Evolutionary conservation across 176 grass and related monocot species (phyloP).

Genomic region (Eragrostis curvula): DNA sequence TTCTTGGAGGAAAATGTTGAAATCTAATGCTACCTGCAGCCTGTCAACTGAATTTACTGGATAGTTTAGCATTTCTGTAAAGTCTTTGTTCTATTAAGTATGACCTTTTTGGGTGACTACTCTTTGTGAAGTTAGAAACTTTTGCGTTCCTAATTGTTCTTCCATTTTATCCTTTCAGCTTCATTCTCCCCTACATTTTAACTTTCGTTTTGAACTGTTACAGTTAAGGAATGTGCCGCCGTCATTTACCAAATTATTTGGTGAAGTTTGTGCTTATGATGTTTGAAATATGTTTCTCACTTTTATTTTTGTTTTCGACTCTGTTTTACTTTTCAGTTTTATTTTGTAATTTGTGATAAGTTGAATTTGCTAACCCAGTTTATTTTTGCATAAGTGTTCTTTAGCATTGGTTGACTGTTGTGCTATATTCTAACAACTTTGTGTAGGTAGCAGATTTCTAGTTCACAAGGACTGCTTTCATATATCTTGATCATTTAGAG

Average conservation of each 20-base stretch:
- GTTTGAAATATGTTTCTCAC: background rate
- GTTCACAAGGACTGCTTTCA: background rate
- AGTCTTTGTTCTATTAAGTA: background rate
- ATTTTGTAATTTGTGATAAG: constrained; percentile 8
- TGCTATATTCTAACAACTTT: constrained; percentile 3
- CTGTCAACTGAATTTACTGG: background rate
- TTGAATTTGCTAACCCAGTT: background rate
- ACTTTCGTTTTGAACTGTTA: background rate
- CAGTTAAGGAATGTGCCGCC: background rate
- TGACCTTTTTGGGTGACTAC: background rate
- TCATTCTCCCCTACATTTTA: background rate
- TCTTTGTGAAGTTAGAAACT: background rate
- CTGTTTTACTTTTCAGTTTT: constrained; percentile 2
- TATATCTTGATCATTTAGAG: constrained; percentile 16
- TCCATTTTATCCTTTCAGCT: background rate
- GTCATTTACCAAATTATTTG: background rate
- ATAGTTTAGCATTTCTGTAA: background rate
- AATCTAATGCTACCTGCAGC: background rate
- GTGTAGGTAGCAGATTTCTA: constrained; percentile 20
- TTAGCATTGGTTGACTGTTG: background rate
- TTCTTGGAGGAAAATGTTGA: background rate
- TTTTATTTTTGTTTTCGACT: constrained; percentile 1
- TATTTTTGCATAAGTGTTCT: background rate
- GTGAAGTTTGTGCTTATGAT: background rate
- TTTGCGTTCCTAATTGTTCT: background rate